Evolutionary conservation across 1,284 basidiomycete species (phyloP).

Genomic region (Chalciporus sp.): DNA sequence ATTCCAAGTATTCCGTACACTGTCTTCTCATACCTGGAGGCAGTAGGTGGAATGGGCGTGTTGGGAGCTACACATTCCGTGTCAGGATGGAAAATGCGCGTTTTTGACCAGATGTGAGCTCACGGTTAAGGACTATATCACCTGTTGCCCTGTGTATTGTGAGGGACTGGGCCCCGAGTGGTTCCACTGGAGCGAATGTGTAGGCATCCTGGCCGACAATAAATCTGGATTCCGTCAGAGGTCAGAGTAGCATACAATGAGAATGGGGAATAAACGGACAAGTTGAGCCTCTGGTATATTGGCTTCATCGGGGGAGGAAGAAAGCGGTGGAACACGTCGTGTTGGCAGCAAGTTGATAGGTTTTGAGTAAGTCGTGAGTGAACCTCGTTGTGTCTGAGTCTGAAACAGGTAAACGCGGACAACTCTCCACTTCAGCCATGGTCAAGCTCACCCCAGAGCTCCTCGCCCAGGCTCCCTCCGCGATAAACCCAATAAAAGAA

Average conservation of each 20-base stretch:
- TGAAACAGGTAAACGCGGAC: conserved; percentile 35
- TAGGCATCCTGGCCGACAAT: conserved; percentile 72
- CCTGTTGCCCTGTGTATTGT: conserved; percentile 72
- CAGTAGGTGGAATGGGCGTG: conserved; percentile 50
- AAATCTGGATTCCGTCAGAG: conserved; percentile 47
- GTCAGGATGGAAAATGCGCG: conserved; percentile 1
- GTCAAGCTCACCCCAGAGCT: conserved; percentile 96
- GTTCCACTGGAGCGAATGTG: conserved; percentile 71
- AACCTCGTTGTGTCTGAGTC: conserved; percentile 49
- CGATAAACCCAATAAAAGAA: conserved; percentile 90
- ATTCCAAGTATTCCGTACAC: conserved; percentile 88
- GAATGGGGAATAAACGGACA: conserved; percentile 44
- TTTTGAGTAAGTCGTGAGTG: too few relatives aligned
- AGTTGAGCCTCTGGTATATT: conserved; percentile 68
- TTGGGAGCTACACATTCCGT: conserved; percentile 49
- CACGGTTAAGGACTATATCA: conserved; percentile 71
- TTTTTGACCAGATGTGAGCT: conserved; percentile 26
- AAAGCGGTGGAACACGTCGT: conserved; percentile 13
- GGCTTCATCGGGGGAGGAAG: conserved; percentile 54
- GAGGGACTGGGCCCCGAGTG: conserved; percentile 62
- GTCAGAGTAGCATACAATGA: conserved; percentile 2
- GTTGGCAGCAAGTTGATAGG: conserved; percentile 10
- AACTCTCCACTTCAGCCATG: conserved; percentile 32
- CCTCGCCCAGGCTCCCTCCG: conserved; percentile 74
- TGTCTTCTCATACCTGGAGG: conserved; percentile 59